Evolutionary conservation across 352 stramenopile genomes (phyloP), one percentile per base, ranked within the genome.

Genomic region (Peronospora belbahrii): DNA sequence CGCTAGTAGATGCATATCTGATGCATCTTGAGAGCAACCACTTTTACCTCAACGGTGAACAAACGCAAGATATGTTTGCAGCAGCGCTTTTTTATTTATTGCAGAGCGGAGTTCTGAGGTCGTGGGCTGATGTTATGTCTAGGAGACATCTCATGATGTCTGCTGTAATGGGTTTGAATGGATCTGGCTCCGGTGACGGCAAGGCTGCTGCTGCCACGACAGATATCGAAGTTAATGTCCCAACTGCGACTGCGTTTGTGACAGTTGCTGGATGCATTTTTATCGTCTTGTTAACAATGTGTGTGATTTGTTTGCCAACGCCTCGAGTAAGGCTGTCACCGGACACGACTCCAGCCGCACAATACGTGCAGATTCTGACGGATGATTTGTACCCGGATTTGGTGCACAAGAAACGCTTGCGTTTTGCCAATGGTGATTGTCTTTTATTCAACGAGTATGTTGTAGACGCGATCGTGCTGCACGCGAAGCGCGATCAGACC

Each of bases 351-450:
- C 67, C 71, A 6, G 74, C 69, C 0, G 69, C 71, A 5, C 69
- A 83, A 42, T 86, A 84, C 31, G 69, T 86, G 18, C 66, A 83
- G 48, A 81, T 86, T 34, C 59, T 84, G 31, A 86, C 74, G 5
- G 74, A 86, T 45, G 71, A 86, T 42, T 44, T 79, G 48, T 86
- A 86, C 30, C 74, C 74, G 0, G 66, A 84, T 25, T 31, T 83
- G 22, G 72, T 86, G 18, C 67, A 86, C 65, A 83, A 86, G 62
- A 86, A 86, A 50, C 64, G 69, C 1, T 59, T 86, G 25, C 67
- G 69, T 5, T 83, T 84, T 42, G 53, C 58, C 14, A 84, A 83
- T 32, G 74, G 74, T 31, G 74, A 86, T 34, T 69, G 59, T 37
- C 44, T 86, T 43, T 51, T 73, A 4, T 82, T 86, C 47, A 76